Percentiles rank a stretch among this genome's conserved stretches.
phyloP scores from a whole-genome alignment of 1,284 basidiomycete genomes.

The Papiliotrema laurentii region DNA sequence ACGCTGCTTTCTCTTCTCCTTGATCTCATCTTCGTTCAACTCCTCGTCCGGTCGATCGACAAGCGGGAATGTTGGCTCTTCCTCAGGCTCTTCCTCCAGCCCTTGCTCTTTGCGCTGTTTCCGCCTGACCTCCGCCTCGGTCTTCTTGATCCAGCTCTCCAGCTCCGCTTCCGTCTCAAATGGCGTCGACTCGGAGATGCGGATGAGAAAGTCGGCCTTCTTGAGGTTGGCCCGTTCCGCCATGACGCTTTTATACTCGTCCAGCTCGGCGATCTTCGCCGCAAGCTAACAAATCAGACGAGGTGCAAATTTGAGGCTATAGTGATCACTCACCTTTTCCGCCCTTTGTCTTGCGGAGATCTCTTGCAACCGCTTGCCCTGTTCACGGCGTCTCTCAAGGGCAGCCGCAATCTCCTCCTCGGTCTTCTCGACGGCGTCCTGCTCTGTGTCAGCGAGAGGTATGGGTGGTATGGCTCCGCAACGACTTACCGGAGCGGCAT shows the following conservation, averaged over 20 bases:
- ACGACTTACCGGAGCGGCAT: slow-evolving; percentile 54
- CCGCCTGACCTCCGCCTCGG: slow-evolving; percentile 63
- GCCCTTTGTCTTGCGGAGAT: slow-evolving; percentile 79
- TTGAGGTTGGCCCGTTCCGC: slow-evolving; percentile 63
- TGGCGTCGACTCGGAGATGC: slow-evolving; percentile 53
- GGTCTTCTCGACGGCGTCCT: slow-evolving; percentile 74
- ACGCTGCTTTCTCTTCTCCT: slow-evolving; percentile 91
- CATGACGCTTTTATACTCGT: slow-evolving; percentile 63
- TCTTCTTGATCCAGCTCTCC: slow-evolving; percentile 71
- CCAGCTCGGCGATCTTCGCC: slow-evolving; percentile 62
- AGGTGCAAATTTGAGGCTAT: background rate
- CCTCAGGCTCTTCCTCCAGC: slow-evolving; percentile 55
- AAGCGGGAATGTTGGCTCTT: slow-evolving; percentile 82
- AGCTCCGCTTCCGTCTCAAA: slow-evolving; percentile 65
- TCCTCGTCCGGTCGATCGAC: slow-evolving; percentile 87
- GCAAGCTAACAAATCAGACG: slow-evolving; percentile 18
- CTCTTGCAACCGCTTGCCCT: slow-evolving; percentile 83
- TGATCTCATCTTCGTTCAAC: slow-evolving; percentile 87
- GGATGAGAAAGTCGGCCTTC: slow-evolving; percentile 69
- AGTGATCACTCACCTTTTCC: slow-evolving; percentile 65
- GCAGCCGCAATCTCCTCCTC: slow-evolving; percentile 80
- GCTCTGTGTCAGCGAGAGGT: slow-evolving; percentile 8
- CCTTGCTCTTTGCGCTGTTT: slow-evolving; percentile 68
- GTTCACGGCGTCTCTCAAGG: slow-evolving; percentile 74
- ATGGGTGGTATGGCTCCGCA: too few species aligned